Evolutionary conservation across 768 basidiomycete species (phyloP).

Genomic region (Hypsizygus marmoreus): DNA sequence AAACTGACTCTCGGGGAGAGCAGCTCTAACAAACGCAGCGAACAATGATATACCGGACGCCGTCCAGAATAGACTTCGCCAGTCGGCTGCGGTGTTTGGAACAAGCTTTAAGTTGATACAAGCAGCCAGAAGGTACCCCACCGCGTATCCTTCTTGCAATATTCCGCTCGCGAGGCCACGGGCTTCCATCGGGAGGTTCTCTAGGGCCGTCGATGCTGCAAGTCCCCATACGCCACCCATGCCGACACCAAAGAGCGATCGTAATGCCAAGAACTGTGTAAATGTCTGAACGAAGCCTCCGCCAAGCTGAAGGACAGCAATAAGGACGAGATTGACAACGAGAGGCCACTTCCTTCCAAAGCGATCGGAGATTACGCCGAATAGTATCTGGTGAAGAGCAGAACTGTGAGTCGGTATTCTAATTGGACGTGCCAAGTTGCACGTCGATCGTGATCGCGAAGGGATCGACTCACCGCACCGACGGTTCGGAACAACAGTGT

Average conservation of each 20-base stretch:
- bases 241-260: conserved; percentile 82
- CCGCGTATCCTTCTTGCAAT: conserved; percentile 87
- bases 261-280: conserved; percentile 75
- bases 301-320: conserved; percentile 73
- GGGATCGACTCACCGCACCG: conserved; percentile 54
- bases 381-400: conserved; percentile 49
- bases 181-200: conserved; percentile 84
- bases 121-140: conserved; percentile 82
- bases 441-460: conserved; percentile 16
- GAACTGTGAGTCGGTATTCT: no score
- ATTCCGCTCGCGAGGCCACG: conserved; percentile 86
- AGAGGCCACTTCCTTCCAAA: conserved; percentile 95
- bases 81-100: conserved; percentile 43
- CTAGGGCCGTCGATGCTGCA: conserved; percentile 78
- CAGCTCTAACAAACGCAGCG: conserved; percentile 63
- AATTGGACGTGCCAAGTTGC: not conserved
- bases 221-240: conserved; percentile 94
- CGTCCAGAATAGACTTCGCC: conserved; percentile 85
- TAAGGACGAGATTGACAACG: conserved; percentile 70
- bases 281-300: conserved; percentile 82
- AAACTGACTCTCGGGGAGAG: conserved; percentile 75
- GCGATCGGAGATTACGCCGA: conserved; percentile 85
- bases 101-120: conserved; percentile 77
- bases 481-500: conserved; percentile 89
- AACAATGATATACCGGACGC: conserved; percentile 69